Base-by-base conservation (phyloP, 139 green algal genomes). In the Eudorina sp. region DNA sequence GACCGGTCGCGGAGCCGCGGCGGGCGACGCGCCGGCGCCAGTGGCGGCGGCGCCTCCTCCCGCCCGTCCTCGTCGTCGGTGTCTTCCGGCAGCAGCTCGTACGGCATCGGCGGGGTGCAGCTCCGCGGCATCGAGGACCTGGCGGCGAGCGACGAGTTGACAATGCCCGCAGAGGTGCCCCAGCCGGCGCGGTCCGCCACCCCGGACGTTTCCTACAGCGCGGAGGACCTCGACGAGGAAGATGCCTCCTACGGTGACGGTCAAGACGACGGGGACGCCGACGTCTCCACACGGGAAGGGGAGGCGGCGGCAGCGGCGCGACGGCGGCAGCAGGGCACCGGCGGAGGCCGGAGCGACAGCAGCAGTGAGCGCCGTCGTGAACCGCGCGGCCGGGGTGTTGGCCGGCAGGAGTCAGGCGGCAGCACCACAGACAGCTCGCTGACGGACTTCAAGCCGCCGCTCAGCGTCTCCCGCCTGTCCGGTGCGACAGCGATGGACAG, bases 31-130 rank as follows among this genome's bases (percentile, higher is more conserved):
- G 70, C 70, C 1, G 70, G 55, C 4, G 70, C 55, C n/a, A 85
- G 55, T 27, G 78, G 55, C 78, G 78, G 78, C 53, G 55, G 53
- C 36, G n/a, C 38, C n/a, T n/a, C n/a, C n/a, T n/a, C n/a, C n/a
- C n/a, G n/a, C n/a, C n/a, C n/a, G 9, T 40, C 40, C 31, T 40
- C 73, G 21, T 62, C n/a, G 9, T 40, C 40, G 16, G 23, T 43
- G 21, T 62, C 43, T 21, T 27, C 11, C 25, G 73, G 73, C 40
- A 29, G 46, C n/a, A 46, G n/a, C 36, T 64, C n/a, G 46, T 64
- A 66, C 45, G 74, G 73, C 73, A 62, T 81, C 45, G 38, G 74
- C 51, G 46, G 48, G 43, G 46, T 81, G 25, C 73, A 25, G 45
- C 45, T 81, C 19, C 21, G 9, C 6, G 76, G 18, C 34, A 70